phyloP scores from a whole-genome alignment of 1,284 basidiomycete species.

The Pseudozyma hubeiensis region DNA sequence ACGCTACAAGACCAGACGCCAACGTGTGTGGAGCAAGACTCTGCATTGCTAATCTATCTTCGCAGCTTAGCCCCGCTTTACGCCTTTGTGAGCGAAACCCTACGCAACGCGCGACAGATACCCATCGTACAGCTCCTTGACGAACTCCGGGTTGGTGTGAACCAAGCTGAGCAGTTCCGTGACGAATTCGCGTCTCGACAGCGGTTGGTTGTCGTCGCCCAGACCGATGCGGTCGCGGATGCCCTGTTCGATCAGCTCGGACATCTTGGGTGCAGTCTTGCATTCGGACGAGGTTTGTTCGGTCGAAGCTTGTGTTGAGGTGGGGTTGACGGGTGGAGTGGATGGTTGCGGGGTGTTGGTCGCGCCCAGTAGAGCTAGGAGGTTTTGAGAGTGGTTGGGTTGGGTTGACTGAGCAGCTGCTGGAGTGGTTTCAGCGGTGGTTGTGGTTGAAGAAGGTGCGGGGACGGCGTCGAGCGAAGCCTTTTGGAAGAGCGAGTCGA shows the following conservation, averaged over 20 bases:
- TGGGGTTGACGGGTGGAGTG: background rate
- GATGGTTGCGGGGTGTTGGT: background rate
- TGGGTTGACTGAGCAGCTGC: background rate
- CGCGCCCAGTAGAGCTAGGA: conserved; percentile 19
- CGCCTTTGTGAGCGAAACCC: background rate
- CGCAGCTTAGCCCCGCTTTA: too few relatives aligned
- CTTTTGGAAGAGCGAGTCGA: conserved; percentile 39
- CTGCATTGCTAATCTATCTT: background rate
- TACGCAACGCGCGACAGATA: conserved; percentile 38
- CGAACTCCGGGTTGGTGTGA: conserved; percentile 70
- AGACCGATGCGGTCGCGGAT: conserved; percentile 68
- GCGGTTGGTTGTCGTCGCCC: conserved; percentile 66
- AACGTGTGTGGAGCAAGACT: too few relatives aligned
- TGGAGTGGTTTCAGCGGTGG: background rate
- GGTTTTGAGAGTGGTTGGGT: conserved; percentile 16
- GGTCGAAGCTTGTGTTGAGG: background rate
- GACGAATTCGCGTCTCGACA: conserved; percentile 76
- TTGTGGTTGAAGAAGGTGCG: background rate
- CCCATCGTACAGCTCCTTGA: conserved; percentile 51
- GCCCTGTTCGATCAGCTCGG: conserved; percentile 69
- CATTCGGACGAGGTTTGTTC: conserved; percentile 16
- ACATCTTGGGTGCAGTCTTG: conserved; percentile 69
- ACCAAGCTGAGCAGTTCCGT: conserved; percentile 77
- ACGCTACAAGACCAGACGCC: too few relatives aligned
- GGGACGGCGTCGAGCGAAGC: conserved; percentile 19